These are phyloP conservation scores for Botrytis hyacinthi DNA, from an alignment of 2,329 filamentous ascomycete species.

Conservation along the genomic window DNA sequence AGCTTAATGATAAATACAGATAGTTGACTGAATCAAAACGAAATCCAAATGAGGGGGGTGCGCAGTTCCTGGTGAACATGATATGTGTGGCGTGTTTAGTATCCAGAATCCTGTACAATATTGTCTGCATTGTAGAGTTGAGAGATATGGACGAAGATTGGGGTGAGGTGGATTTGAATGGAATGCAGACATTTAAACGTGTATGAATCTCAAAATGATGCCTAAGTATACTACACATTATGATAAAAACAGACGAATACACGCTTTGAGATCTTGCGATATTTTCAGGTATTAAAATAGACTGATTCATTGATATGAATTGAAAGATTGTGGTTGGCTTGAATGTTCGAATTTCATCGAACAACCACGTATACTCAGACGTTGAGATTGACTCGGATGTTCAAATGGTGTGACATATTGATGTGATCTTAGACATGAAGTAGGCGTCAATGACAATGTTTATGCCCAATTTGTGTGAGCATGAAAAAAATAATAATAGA, in stretches of 20 bases:
- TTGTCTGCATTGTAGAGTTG: neutral
- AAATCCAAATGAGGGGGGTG: neutral
- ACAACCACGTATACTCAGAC: too few relatives aligned
- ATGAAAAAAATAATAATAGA: neutral
- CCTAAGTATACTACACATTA: too few relatives aligned
- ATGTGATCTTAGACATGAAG: neutral
- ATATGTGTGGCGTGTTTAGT: neutral
- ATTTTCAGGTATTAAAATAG: neutral
- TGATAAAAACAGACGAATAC: neutral
- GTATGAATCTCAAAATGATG: neutral
- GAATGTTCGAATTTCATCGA: too few relatives aligned
- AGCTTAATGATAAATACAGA: neutral
- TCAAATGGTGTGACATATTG: too few relatives aligned
- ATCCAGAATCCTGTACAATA: neutral
- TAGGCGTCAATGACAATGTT: neutral
- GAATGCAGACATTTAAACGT: neutral
- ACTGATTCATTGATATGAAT: neutral
- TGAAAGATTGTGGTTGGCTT: neutral
- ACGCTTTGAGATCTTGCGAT: neutral
- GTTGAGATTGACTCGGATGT: too few relatives aligned
- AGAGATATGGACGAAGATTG: too few relatives aligned
- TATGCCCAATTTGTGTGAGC: neutral
- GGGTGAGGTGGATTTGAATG: too few relatives aligned
- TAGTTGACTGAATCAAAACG: neutral
- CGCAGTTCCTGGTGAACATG: too few relatives aligned